phyloP scores from a whole-genome alignment of 2,329 filamentous ascomycete genomes.

The Aspergillus sp. region DNA sequence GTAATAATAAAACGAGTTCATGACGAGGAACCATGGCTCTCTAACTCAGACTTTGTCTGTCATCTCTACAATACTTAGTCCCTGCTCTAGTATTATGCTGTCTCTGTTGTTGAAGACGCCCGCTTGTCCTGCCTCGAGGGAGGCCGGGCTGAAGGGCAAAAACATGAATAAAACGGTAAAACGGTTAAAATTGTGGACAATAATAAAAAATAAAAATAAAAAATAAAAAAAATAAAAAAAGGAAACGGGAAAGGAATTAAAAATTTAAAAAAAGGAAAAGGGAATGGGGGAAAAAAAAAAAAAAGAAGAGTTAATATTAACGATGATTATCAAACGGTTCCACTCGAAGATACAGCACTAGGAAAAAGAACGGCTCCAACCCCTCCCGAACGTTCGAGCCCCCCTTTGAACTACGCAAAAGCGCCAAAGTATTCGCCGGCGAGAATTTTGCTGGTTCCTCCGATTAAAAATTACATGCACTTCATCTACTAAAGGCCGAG shows the following conservation, averaged over 20 bases:
- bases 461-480: not conserved
- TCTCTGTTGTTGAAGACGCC: not conserved
- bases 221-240: not conserved
- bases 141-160: not conserved
- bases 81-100: not conserved
- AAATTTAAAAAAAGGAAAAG: not conserved
- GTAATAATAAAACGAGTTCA: not conserved
- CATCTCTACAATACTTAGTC: not conserved
- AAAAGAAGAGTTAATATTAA: constrained; percentile 7
- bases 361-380: constrained; percentile 17
- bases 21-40: not conserved
- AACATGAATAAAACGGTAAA: not conserved
- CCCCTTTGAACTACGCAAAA: not conserved
- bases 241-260: not conserved
- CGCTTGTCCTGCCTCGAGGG: not conserved
- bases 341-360: constrained; percentile 19
- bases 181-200: not conserved
- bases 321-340: constrained; percentile 20
- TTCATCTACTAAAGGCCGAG: not conserved
- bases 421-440: not conserved
- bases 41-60: too few relatives aligned
- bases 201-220: too few relatives aligned
- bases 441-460: not conserved
- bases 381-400: constrained; percentile 22
- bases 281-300: too few relatives aligned